Base-by-base conservation (phyloP, 331 rosid genomes). In the Malus hybrid region DNA sequence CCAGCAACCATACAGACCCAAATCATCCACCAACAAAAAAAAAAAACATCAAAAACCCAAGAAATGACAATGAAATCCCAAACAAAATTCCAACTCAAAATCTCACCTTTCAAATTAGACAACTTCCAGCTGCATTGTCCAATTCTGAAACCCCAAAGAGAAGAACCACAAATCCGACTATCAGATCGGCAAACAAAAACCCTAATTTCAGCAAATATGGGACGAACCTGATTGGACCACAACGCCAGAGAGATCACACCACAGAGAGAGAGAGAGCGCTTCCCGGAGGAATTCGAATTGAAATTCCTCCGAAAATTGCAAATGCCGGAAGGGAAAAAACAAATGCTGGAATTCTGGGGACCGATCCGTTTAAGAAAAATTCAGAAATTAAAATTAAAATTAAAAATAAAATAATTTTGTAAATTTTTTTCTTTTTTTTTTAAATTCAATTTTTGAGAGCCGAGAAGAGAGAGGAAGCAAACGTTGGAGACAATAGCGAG, bases 171-270 rank as follows among this genome's bases (percentile, higher is more conserved):
- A 34, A 4, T 7, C 3, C 74, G 6, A 44, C 22, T 4, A 68
- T 61, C 86, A 83, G 95, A 89, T 89, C 90, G 63, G 53, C 33
- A 63, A 28, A 3, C 5, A 12, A 65, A 82, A 85, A 57, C 55
- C 80, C 90, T 79, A 50, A 83, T 42, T 66, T 66, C n/a, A 34
- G 7, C 56, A 78, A 84, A 82, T 73, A 83, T 20, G 10, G 48
- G 5, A 9, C 79, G 53, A 62, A 86, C 82, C 77, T 39, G 85
- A 65, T 48, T 39, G n/a, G n/a, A 18, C 73, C 29, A 34, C 14
- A n/a, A n/a, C 16, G 19, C 13, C 12, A 42, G 6, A 12, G 60
- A 72, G 55, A 71, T 71, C 66, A 56, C 29, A 6, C 55, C 18
- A 12, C 4, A 34, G 30, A 8, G 46, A 42, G 78, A 22, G 48